Conservation (phyloP, 2,329 filamentous ascomycete species). For the Penicillium sp. region DNA sequence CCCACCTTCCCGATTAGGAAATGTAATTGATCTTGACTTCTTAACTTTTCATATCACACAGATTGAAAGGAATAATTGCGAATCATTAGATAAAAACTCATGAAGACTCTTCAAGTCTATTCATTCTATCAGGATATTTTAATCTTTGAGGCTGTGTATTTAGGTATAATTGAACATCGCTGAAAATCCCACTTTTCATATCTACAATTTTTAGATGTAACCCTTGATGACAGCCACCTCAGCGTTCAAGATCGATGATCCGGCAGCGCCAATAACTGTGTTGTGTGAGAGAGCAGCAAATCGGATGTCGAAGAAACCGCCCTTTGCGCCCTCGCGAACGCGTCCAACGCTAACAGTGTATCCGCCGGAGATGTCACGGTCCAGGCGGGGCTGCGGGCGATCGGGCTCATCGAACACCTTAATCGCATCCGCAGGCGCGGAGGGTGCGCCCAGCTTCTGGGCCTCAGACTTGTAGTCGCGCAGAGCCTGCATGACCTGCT, state of each 20-base stretch:
- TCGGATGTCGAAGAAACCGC: slow-evolving; percentile 88
- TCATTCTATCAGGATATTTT: neutral
- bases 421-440: slow-evolving; percentile 79
- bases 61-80: neutral
- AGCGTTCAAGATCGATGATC: slow-evolving; percentile 90
- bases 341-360: slow-evolving; percentile 91
- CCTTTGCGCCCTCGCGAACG: slow-evolving; percentile 74
- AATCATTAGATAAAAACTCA: neutral
- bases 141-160: neutral
- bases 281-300: slow-evolving; percentile 93
- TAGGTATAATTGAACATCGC: slow-evolving; percentile 17
- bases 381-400: slow-evolving; percentile 85
- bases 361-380: slow-evolving; percentile 79
- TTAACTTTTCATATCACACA: neutral
- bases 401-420: slow-evolving; percentile 86
- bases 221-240: slow-evolving; percentile 91
- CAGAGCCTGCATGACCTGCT: slow-evolving; percentile 76
- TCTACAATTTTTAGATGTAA: slow-evolving; percentile 57
- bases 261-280: slow-evolving; percentile 92
- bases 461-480: slow-evolving; percentile 79
- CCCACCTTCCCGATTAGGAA: slow-evolving; percentile 9
- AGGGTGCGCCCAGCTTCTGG: slow-evolving; percentile 79
- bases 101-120: neutral
- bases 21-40: slow-evolving; percentile 4
- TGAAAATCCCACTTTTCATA: slow-evolving; percentile 20